A percentile compares a stretch with the other conserved stretches of the same genome.
Evolutionary conservation across 179 eudicot species (phyloP).

Genomic region (Heliamphora ciliata): DNA sequence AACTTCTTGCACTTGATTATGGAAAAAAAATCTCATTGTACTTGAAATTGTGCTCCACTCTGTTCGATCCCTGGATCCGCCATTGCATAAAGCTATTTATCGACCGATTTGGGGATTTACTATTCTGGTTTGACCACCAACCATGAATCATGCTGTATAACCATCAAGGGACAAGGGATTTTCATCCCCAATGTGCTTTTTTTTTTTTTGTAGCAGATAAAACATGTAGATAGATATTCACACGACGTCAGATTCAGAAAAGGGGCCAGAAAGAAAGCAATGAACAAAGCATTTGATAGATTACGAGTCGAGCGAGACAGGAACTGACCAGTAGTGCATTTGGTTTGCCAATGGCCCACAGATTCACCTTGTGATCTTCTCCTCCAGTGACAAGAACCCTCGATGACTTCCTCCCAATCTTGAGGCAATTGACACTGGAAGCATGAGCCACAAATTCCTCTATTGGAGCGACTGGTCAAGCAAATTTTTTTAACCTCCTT

Average conservation of each 20-base stretch:
- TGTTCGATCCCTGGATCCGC: no score
- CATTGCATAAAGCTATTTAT: no score
- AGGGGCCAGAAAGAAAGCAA: background rate
- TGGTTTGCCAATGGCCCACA: conserved; percentile 99
- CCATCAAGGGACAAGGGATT: no score
- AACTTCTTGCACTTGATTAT: no score
- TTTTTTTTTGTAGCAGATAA: background rate
- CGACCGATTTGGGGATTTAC: no score
- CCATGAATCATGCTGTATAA: no score
- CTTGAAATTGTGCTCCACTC: no score
- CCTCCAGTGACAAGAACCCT: conserved; percentile 96
- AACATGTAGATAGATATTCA: background rate
- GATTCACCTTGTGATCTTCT: conserved; percentile 97
- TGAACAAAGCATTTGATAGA: background rate
- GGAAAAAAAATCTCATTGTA: no score
- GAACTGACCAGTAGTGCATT: conserved; percentile 76
- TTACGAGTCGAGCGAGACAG: background rate
- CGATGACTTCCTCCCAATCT: conserved; percentile 93
- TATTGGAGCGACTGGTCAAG: conserved; percentile 30
- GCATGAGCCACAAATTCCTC: conserved; percentile 99
- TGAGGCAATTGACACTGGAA: conserved; percentile 81
- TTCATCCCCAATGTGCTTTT: no score
- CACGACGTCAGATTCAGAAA: background rate
- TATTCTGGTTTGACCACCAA: no score
- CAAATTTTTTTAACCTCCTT: conserved; percentile 5